Evolutionary conservation across 2,329 filamentous ascomycete genomes (phyloP).

Genomic region (Monosporascus sp.): DNA sequence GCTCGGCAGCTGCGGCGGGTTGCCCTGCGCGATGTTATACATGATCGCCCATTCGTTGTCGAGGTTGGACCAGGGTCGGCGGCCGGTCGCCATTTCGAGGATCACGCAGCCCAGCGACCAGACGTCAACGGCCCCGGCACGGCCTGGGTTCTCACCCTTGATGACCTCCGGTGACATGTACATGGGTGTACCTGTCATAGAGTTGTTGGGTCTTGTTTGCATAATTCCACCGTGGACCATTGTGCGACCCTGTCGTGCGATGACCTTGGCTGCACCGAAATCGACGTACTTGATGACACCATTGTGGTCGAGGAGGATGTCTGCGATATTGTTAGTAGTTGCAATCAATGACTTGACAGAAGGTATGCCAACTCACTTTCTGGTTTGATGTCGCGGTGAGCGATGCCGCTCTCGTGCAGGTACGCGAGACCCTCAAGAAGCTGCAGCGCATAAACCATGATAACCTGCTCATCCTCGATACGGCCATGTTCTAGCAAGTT

Average conservation of each 20-base stretch:
- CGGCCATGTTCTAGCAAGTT: conserved; percentile 88
- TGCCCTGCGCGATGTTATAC: conserved; percentile 99
- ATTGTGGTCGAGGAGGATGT: conserved; percentile 94
- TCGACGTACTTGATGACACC: conserved; percentile 99
- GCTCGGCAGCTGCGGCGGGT: conserved; percentile 78
- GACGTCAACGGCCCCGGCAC: conserved; percentile 84
- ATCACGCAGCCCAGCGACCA: conserved; percentile 98
- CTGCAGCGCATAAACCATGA: conserved; percentile 93
- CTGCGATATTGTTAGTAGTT: conserved; percentile 38
- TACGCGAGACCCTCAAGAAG: conserved; percentile 92
- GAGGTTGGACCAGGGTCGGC: conserved; percentile 87
- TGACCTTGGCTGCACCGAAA: conserved; percentile 95
- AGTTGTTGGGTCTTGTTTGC: conserved; percentile 66
- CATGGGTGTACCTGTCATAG: conserved; percentile 98
- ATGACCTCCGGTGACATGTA: conserved; percentile 99
- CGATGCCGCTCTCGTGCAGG: conserved; percentile 84
- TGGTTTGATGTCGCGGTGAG: conserved; percentile 96
- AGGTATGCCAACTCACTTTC: conserved; percentile 64
- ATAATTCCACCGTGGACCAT: conserved; percentile 58
- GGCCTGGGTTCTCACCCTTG: conserved; percentile 75
- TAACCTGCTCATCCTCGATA: conserved; percentile 95
- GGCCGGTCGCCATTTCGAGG: conserved; percentile 93
- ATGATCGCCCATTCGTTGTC: conserved; percentile 99
- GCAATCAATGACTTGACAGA: conserved; percentile 5
- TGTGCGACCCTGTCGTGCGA: conserved; percentile 88